Evolutionary conservation across 1,139 yeast genomes (phyloP).

Genomic region (Geotrichum fermentans): DNA sequence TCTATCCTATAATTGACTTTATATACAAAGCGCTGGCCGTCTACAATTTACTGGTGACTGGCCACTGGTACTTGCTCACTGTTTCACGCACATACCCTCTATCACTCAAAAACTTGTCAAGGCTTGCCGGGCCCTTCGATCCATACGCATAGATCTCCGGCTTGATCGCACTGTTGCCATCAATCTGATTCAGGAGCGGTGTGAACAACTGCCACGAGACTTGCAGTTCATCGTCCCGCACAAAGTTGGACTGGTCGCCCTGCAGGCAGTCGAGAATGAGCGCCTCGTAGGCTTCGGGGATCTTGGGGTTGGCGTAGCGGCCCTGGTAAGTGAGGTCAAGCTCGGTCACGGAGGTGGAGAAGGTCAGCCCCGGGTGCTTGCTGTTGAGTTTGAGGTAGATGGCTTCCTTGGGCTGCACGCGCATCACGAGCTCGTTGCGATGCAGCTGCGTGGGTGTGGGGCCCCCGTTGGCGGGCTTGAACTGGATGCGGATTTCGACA

Average conservation of each 20-base stretch:
- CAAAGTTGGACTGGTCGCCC: slow-evolving; percentile 96
- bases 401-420: slow-evolving; percentile 94
- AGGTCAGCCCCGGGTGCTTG: slow-evolving; percentile 87
- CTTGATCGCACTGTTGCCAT: slow-evolving; percentile 43
- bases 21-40: too few species aligned
- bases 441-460: slow-evolving; percentile 61
- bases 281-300: slow-evolving; percentile 97
- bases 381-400: slow-evolving; percentile 87
- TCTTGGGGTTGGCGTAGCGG: slow-evolving; percentile 64
- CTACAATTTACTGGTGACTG: neutral
- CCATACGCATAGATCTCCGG: slow-evolving; percentile 85
- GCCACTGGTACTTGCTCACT: neutral
- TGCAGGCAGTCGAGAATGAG: slow-evolving; percentile 82
- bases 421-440: slow-evolving; percentile 89
- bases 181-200: slow-evolving; percentile 77
- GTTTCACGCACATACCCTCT: slow-evolving; percentile 64
- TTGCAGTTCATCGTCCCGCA: slow-evolving; percentile 95
- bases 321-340: slow-evolving; percentile 80
- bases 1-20: too few species aligned
- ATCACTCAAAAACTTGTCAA: slow-evolving; percentile 55
- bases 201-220: slow-evolving; percentile 91
- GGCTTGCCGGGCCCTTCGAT: slow-evolving; percentile 74
- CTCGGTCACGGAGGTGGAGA: slow-evolving; percentile 77
- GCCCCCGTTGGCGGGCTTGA: slow-evolving; percentile 78
- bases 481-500: slow-evolving; percentile 92